Evolutionary conservation across 208 protist genomes (phyloP).

Genomic region (Trypanosoma mega): DNA sequence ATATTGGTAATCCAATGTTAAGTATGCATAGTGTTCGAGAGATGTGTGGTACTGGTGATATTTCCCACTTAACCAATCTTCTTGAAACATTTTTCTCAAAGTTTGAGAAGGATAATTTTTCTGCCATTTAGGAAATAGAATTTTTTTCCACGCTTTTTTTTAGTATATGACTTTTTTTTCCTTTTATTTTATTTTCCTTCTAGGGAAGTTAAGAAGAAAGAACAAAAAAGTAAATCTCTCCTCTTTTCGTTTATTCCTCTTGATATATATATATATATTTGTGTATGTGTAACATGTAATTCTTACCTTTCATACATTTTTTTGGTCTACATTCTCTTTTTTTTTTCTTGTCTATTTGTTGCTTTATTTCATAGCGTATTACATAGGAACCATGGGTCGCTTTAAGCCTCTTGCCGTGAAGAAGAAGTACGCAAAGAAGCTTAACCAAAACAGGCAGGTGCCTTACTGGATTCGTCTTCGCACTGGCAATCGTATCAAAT

Average conservation of each 20-base stretch:
- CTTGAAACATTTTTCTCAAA: constrained; percentile 84
- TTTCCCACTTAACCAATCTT: constrained; percentile 83
- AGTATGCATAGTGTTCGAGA: constrained; percentile 98
- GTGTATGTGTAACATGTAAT: too few relatives aligned
- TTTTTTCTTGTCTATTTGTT: constrained; percentile 16
- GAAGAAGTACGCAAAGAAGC: constrained; percentile 95
- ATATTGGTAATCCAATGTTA: constrained; percentile 96
- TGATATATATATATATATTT: background rate
- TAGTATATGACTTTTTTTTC: constrained; percentile 20
- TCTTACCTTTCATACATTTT: constrained; percentile 7
- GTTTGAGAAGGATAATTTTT: constrained; percentile 46
- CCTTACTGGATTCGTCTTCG: constrained; percentile 93
- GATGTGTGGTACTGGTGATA: constrained; percentile 92
- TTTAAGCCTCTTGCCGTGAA: constrained; percentile 92
- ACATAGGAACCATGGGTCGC: constrained; percentile 63
- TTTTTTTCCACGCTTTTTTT: constrained; percentile 18
- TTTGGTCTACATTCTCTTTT: constrained; percentile 4
- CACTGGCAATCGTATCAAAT: constrained; percentile 92
- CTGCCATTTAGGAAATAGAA: too few relatives aligned
- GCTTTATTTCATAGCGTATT: constrained; percentile 14
- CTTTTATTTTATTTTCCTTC: constrained; percentile 14
- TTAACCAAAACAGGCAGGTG: constrained; percentile 93
- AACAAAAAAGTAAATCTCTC: constrained; percentile 1
- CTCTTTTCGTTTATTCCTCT: constrained; percentile 1
- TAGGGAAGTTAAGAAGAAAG: too few relatives aligned